These are phyloP conservation scores for Talaromyces verruculosus DNA, from an alignment of 2,329 filamentous ascomycete species.

Conservation along the genomic window DNA sequence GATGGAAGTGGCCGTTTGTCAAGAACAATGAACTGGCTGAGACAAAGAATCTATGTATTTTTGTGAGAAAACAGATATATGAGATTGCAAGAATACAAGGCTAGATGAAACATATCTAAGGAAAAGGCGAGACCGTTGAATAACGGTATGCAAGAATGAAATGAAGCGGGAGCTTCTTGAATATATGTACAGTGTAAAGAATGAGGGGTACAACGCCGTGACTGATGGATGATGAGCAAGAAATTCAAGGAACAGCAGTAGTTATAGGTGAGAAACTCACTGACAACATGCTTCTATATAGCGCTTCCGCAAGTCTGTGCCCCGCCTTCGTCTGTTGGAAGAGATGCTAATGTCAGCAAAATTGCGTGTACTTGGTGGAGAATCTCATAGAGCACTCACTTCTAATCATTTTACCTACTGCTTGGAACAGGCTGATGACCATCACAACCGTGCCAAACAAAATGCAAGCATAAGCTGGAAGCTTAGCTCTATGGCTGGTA, in stretches of 20 bases:
- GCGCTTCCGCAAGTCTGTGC: slow-evolving; percentile 31
- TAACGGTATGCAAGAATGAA: not conserved
- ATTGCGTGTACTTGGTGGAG: not conserved
- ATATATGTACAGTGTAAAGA: slow-evolving; percentile 7
- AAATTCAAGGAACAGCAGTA: not conserved
- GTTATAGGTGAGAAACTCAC: not conserved
- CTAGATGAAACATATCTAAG: not conserved
- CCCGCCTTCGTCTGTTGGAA: slow-evolving; percentile 36
- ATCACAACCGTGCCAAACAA: slow-evolving; percentile 78
- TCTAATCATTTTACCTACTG: slow-evolving; percentile 64
- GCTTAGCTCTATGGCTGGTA: slow-evolving; percentile 69
- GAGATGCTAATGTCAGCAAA: slow-evolving; percentile 21
- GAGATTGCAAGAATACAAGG: slow-evolving; percentile 5
- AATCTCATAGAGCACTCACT: slow-evolving; percentile 33
- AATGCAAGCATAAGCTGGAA: slow-evolving; percentile 69
- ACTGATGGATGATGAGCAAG: not conserved
- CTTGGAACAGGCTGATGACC: slow-evolving; percentile 74
- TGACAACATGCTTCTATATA: slow-evolving; percentile 21
- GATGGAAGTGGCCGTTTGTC: not conserved
- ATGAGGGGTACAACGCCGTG: not conserved
- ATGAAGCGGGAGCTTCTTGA: not conserved
- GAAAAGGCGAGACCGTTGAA: not conserved
- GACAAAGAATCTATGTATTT: not conserved
- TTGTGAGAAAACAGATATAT: not conserved
- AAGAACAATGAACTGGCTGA: not conserved